Conservation (phyloP, 352 stramenopile genomes). For the Pythium vanterpoolii region DNA sequence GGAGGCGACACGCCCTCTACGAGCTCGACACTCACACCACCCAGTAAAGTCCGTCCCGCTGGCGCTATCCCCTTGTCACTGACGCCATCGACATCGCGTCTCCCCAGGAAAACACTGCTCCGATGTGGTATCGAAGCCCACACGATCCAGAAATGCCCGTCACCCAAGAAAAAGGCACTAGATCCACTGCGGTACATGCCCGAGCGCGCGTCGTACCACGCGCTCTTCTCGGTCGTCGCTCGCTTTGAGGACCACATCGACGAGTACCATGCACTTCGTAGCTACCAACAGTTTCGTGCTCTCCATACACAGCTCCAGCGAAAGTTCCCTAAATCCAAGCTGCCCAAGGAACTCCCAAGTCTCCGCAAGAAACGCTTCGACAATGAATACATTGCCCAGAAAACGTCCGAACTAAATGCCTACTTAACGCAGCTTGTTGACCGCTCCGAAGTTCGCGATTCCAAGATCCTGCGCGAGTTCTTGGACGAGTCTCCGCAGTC, state of each 20-base stretch:
- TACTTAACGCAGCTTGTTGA: conserved; percentile 54
- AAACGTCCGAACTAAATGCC: conserved; percentile 49
- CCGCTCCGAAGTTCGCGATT: conserved; percentile 51
- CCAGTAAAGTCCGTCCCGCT: neutral
- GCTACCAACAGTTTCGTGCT: conserved; percentile 59
- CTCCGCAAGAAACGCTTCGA: conserved; percentile 75
- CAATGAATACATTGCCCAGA: conserved; percentile 77
- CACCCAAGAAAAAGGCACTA: conserved; percentile 65
- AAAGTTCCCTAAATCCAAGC: conserved; percentile 68
- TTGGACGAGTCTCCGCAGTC: conserved; percentile 48
- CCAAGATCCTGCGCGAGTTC: conserved; percentile 55
- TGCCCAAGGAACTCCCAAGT: conserved; percentile 53
- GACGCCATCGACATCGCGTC: neutral
- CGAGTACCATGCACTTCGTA: conserved; percentile 55
- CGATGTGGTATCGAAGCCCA: conserved; percentile 51
- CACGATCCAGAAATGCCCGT: conserved; percentile 62
- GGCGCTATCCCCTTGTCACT: neutral
- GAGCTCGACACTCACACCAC: neutral
- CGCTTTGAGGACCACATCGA: conserved; percentile 38
- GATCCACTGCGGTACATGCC: conserved; percentile 69
- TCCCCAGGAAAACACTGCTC: conserved; percentile 19
- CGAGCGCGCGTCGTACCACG: conserved; percentile 45
- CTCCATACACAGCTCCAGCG: conserved; percentile 67
- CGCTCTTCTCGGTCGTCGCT: conserved; percentile 54
- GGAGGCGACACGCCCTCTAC: neutral